Evolutionary conservation across 176 grass and related monocot species (phyloP).

Genomic region (Poa pratensis): DNA sequence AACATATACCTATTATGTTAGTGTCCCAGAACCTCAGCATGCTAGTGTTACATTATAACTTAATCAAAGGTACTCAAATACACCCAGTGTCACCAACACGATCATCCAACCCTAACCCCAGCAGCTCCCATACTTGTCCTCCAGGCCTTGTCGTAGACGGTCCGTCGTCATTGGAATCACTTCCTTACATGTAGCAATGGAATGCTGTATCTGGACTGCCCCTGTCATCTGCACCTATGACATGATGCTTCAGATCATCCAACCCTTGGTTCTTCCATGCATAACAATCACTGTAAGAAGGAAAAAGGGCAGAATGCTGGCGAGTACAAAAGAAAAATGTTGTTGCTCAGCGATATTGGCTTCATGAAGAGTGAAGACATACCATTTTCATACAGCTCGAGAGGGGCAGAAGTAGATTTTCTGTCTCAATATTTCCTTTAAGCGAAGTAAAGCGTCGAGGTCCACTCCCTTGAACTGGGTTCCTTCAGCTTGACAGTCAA

Average conservation of each 20-base stretch:
- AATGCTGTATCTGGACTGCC: neutral
- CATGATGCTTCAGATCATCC: conserved; percentile 18
- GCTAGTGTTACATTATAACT: neutral
- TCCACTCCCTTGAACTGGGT: neutral
- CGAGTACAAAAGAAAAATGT: neutral
- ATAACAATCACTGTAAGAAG: conserved; percentile 3
- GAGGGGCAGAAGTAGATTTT: conserved; percentile 32
- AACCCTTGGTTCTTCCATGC: conserved; percentile 25
- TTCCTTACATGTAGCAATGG: neutral
- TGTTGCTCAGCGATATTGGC: neutral
- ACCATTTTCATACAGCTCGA: conserved; percentile 25
- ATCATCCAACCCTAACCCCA: neutral
- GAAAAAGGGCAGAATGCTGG: neutral
- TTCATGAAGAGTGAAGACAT: neutral
- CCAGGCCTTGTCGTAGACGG: neutral
- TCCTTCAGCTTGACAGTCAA: conserved; percentile 26
- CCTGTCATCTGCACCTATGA: conserved; percentile 5
- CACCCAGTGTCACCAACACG: neutral
- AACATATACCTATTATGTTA: too few species aligned
- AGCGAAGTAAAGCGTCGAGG: neutral
- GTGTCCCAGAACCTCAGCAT: too few species aligned
- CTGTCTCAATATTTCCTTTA: neutral
- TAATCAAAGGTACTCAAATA: neutral
- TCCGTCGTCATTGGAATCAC: neutral
- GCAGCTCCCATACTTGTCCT: neutral